These are phyloP conservation scores for Diaporthe sp. DNA, from an alignment of 2,329 filamentous ascomycete species.

Conservation along the genomic window DNA sequence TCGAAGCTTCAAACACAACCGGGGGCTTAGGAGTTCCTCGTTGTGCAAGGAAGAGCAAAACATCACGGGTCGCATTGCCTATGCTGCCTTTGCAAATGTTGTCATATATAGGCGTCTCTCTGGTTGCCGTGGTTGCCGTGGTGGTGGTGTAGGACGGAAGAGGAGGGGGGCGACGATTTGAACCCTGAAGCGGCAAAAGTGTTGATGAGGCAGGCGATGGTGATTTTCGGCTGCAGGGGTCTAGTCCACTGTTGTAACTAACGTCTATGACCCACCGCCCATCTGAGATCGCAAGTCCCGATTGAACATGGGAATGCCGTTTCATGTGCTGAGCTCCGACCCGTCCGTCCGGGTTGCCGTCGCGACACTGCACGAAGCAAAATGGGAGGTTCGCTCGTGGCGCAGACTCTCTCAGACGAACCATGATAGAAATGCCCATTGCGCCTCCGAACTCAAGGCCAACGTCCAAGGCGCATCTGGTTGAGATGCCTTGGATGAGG, in stretches of 20 bases:
- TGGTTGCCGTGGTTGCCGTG: background rate
- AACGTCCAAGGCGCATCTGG: background rate
- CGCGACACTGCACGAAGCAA: conserved; percentile 10
- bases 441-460: background rate
- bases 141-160: background rate
- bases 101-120: background rate
- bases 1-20: background rate
- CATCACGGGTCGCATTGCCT: no score
- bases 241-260: conserved; percentile 19
- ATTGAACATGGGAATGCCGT: conserved; percentile 28
- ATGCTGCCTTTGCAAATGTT: background rate
- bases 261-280: conserved; percentile 29
- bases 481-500: conserved; percentile 28
- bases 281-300: conserved; percentile 35
- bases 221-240: conserved; percentile 23
- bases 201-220: conserved; percentile 24
- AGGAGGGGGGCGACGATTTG: background rate
- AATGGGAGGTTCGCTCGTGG: background rate
- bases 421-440: background rate
- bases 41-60: background rate
- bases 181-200: background rate
- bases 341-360: conserved; percentile 14
- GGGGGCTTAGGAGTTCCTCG: no score
- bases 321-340: conserved; percentile 27
- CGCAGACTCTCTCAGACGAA: background rate